Percentiles rank a stretch among this genome's conserved stretches.
phyloP scores from a whole-genome alignment of 768 basidiomycete species.

The Sarcodon aspratus region DNA sequence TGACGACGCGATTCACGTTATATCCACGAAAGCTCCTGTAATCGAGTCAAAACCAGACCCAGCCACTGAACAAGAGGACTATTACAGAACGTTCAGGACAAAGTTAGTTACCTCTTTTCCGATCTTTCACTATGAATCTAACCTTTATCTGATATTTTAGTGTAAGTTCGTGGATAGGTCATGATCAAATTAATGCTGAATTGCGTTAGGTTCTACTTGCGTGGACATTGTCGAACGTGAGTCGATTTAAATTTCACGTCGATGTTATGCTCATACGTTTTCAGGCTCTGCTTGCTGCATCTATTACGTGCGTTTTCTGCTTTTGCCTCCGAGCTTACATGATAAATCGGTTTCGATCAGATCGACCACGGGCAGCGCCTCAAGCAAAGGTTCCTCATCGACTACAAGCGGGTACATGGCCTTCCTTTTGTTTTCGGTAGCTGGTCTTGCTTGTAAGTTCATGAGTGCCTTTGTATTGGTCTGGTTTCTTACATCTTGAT shows the following conservation, averaged over 20 bases:
- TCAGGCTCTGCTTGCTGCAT: constrained; percentile 62
- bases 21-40: constrained; percentile 71
- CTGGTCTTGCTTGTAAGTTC: constrained; percentile 75
- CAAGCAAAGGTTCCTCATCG: constrained; percentile 30
- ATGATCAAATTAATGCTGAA: constrained; percentile 1
- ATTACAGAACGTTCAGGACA: constrained; percentile 82
- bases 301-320: constrained; percentile 45
- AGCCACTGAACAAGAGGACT: constrained; percentile 68
- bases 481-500: constrained; percentile 1
- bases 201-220: constrained; percentile 54
- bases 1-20: constrained; percentile 79
- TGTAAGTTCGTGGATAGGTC: constrained; percentile 12
- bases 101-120: constrained; percentile 36
- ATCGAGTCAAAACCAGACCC: constrained; percentile 50
- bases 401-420: constrained; percentile 82
- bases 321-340: not conserved
- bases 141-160: constrained; percentile 8
- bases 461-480: not conserved
- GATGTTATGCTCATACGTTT: constrained; percentile 6
- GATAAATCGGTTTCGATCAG: constrained; percentile 10
- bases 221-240: constrained; percentile 83
- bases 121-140: not conserved
- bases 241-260: constrained; percentile 13
- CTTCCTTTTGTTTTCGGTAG: constrained; percentile 81
- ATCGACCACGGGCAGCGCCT: constrained; percentile 39